phyloP scores from a whole-genome alignment of 2,329 filamentous ascomycete genomes.

The Epichloe gansuensis region DNA sequence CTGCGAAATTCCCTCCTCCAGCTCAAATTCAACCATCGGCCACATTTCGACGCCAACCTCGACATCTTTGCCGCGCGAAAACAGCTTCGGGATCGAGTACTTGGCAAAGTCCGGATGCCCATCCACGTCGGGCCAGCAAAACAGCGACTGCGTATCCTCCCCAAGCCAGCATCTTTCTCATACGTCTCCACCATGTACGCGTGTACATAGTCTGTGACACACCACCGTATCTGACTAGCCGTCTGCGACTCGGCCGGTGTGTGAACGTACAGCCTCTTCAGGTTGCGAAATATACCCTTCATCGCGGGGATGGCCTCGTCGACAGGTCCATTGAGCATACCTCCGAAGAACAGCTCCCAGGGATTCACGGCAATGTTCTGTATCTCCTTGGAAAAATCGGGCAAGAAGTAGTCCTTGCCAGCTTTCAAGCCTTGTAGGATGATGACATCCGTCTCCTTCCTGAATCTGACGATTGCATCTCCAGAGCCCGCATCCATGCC shows the following conservation, averaged over 20 bases:
- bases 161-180: slow-evolving; percentile 13
- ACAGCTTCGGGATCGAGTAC: slow-evolving; percentile 11
- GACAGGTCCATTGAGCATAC: background rate
- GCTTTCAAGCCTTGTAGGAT: slow-evolving; percentile 10
- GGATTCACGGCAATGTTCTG: slow-evolving; percentile 16
- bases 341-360: slow-evolving; percentile 1
- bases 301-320: background rate
- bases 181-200: slow-evolving; percentile 16
- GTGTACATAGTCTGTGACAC: slow-evolving; percentile 17
- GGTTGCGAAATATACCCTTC: slow-evolving; percentile 10
- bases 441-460: slow-evolving; percentile 20
- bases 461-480: slow-evolving; percentile 18
- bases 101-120: slow-evolving; percentile 18
- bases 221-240: slow-evolving; percentile 18
- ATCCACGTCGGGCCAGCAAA: slow-evolving; percentile 23
- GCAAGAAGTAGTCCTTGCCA: slow-evolving; percentile 9
- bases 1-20: slow-evolving; percentile 6
- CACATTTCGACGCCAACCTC: slow-evolving; percentile 11
- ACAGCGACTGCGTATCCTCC: slow-evolving; percentile 15
- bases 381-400: slow-evolving; percentile 18
- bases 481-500: slow-evolving; percentile 14
- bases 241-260: rapidly evolving
- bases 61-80: background rate
- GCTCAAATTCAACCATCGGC: slow-evolving; percentile 22
- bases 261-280: slow-evolving; percentile 17